These are phyloP conservation scores for Domatiomyces catenatus DNA, from an alignment of 2,329 filamentous ascomycete genomes.

Conservation along the genomic window DNA sequence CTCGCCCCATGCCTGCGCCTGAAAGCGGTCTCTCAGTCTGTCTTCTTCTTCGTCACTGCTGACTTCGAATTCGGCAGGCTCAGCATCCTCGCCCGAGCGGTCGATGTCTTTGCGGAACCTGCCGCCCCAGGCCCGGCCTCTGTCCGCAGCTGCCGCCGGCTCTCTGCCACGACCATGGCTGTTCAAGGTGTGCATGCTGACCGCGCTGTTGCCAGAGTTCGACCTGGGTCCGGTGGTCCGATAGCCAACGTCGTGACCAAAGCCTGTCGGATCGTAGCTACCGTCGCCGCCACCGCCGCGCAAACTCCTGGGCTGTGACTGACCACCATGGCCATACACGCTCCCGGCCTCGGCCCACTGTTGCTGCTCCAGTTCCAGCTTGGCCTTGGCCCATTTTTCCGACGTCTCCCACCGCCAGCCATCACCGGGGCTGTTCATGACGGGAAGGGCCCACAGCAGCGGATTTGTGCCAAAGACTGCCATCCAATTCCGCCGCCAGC, in stretches of 20 bases:
- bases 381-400: slow-evolving; percentile 56
- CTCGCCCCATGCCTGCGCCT: not conserved
- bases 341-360: slow-evolving; percentile 6
- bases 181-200: slow-evolving; percentile 11
- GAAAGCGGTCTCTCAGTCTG: not conserved
- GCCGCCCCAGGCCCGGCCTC: not conserved
- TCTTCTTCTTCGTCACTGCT: slow-evolving; percentile 8
- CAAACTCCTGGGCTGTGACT: not conserved
- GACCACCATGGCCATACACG: slow-evolving; percentile 15
- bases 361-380: slow-evolving; percentile 20
- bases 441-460: slow-evolving; percentile 61
- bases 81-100: slow-evolving; percentile 6
- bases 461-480: slow-evolving; percentile 68
- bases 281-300: slow-evolving; percentile 6
- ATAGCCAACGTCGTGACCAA: slow-evolving; percentile 1
- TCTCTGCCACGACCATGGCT: slow-evolving; percentile 1
- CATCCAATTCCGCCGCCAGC: slow-evolving; percentile 59
- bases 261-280: slow-evolving; percentile 4
- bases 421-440: slow-evolving; percentile 75
- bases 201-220: slow-evolving; percentile 9
- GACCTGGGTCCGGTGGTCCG: not conserved
- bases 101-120: slow-evolving; percentile 4
- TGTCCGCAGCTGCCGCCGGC: slow-evolving; percentile 3
- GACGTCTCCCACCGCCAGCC: slow-evolving; percentile 91
- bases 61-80: slow-evolving; percentile 13